Conservation (phyloP, 805 yeast genomes). For the Ogataea naganishii region DNA sequence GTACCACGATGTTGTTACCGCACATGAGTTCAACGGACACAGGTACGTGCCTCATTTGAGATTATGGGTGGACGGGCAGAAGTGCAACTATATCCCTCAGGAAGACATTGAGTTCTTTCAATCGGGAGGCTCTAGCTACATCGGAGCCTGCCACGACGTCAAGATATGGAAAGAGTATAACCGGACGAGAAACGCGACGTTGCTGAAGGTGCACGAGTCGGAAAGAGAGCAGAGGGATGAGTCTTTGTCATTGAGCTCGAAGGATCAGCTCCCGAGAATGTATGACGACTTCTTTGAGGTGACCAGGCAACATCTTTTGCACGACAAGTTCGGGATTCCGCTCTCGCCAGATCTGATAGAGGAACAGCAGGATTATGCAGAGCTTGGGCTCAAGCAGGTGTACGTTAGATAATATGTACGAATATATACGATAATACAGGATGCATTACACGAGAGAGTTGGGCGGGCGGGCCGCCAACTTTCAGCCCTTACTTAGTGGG, state of each 20-base stretch:
- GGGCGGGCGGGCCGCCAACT: no score
- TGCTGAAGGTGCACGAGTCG: conserved; percentile 15
- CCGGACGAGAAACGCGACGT: conserved; percentile 21
- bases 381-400: no score
- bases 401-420: no score
- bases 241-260: conserved; percentile 9
- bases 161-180: conserved; percentile 30
- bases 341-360: no score
- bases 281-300: conserved; percentile 19
- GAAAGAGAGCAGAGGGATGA: conserved; percentile 7
- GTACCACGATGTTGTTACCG: conserved; percentile 16
- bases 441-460: no score
- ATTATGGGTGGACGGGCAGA: conserved; percentile 27
- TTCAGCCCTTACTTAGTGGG: no score
- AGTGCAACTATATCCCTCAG: conserved; percentile 31
- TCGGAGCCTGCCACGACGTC: conserved; percentile 33
- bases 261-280: conserved; percentile 16
- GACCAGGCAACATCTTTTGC: conserved; percentile 11
- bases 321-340: conserved; percentile 12
- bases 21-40: conserved; percentile 18
- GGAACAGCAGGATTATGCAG: no score
- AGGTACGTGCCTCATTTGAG: conserved; percentile 27
- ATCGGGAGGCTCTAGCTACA: conserved; percentile 24
- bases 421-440: no score
- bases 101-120: conserved; percentile 28